Conservation (phyloP, 768 basidiomycete genomes). For the Zangia roseola region DNA sequence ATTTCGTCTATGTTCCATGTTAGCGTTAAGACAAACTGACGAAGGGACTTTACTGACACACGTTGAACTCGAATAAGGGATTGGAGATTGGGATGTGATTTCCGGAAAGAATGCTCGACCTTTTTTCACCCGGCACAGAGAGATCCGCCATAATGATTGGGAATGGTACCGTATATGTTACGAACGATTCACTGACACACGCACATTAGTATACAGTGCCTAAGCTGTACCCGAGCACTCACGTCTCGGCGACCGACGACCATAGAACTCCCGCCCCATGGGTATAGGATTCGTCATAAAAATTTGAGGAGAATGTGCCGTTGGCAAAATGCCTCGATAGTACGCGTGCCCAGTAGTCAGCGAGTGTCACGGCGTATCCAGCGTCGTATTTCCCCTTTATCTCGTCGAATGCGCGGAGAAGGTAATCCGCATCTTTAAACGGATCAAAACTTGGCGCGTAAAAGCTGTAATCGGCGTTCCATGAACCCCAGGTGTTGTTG, state of each 20-base stretch:
- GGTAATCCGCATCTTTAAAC: conserved; percentile 13
- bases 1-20: conserved; percentile 32
- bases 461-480: conserved; percentile 29
- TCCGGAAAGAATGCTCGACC: conserved; percentile 18
- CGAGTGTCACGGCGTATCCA: conserved; percentile 31
- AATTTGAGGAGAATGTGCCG: conserved; percentile 34
- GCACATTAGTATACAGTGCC: not conserved
- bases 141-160: conserved; percentile 37
- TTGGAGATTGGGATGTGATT: conserved; percentile 31
- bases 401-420: conserved; percentile 24
- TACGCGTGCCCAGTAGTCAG: conserved; percentile 27
- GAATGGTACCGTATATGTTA: conserved; percentile 36
- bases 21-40: not conserved
- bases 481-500: conserved; percentile 31
- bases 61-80: conserved; percentile 38
- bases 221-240: conserved; percentile 8
- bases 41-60: conserved; percentile 21
- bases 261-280: conserved; percentile 38
- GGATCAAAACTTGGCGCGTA: conserved; percentile 18
- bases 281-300: conserved; percentile 26
- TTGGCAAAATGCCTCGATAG: conserved; percentile 40
- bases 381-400: conserved; percentile 30
- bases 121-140: conserved; percentile 25
- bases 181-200: conserved; percentile 31
- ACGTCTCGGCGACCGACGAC: conserved; percentile 35